Evolutionary conservation across 148 eudicot genomes (phyloP), one percentile per base, ranked within the genome.

Genomic region (Rhododendron williamsianum): DNA sequence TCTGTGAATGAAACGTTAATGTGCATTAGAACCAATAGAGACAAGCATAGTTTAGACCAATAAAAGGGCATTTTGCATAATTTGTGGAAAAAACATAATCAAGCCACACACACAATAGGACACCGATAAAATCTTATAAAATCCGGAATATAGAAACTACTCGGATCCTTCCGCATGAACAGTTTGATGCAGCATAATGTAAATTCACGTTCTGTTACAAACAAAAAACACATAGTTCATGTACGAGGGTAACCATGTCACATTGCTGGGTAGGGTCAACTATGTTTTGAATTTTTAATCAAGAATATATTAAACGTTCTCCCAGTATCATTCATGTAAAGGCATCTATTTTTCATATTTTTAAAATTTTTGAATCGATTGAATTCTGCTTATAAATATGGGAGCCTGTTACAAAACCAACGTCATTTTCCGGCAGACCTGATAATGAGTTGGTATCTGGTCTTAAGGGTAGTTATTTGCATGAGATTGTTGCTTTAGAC

Each of bases 1-100:
- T 74, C 82, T 73, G 67, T 49, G 30, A 80, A 80, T 16, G n/a
- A 23, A 85, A 85, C 84, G 81, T 67, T 45, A 72, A 73, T 73
- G 35, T 48, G 48, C 46, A 33, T 83, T 71, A 83, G 80, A 41
- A 38, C 56, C 86, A 54, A 36, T 8, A 25, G 27, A 84, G 33
- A 60, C 51, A 36, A 58, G 52, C 73, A 82, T n/a, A 23, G 48
- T 60, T 12, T 13, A 38, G 19, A 41, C 21, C 12, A 69, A 82
- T 36, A 58, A 38, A 48, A 49, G 13, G 21, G 27, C 21, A 45
- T 4, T 11, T 49, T 16, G 8, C 45, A 78, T 46, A n/a, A 11
- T 1, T 46, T 27, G 10, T 45, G 21, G 9, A 46, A 21, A 23
- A 41, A 58, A 54, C 33, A 43, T 10, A 78, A 27, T 30, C 78